phyloP scores from a whole-genome alignment of 108 stramenopile genomes.

The Cyclostephanos invisitatus region DNA sequence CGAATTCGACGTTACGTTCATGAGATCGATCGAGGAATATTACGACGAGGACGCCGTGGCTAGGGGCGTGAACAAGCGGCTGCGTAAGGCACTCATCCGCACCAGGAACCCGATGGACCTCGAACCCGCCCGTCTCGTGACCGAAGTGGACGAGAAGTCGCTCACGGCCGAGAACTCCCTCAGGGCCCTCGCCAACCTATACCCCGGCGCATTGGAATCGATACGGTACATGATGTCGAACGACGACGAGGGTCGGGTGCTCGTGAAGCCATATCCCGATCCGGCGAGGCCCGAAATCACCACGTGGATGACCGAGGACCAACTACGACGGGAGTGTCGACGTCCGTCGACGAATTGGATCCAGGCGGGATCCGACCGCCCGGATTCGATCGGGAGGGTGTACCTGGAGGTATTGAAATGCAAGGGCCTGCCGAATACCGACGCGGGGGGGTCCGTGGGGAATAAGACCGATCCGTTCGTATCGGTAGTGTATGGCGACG shows the following conservation, averaged over 20 bases:
- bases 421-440: conserved; percentile 60
- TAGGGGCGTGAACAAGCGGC: not conserved
- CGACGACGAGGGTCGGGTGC: conserved; percentile 13
- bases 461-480: conserved; percentile 62
- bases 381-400: conserved; percentile 43
- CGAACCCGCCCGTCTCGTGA: conserved; percentile 41
- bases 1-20: conserved; percentile 50
- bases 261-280: conserved; percentile 76
- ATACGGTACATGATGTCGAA: conserved; percentile 34
- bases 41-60: not conserved
- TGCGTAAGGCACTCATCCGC: not conserved
- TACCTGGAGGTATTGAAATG: conserved; percentile 67
- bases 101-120: conserved; percentile 1
- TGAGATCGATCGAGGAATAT: conserved; percentile 22
- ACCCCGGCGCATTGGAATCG: conserved; percentile 30
- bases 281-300: conserved; percentile 50
- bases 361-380: conserved; percentile 51
- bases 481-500: conserved; percentile 51
- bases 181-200: conserved; percentile 37
- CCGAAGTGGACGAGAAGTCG: conserved; percentile 59
- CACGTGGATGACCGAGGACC: conserved; percentile 47
- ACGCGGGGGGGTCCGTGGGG: conserved; percentile 59
- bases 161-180: conserved; percentile 41
- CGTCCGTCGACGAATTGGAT: conserved; percentile 65
- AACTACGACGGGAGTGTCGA: conserved; percentile 53